A percentile compares a stretch with the other conserved stretches of the same genome.
Conservation (phyloP, 768 basidiomycete genomes). For the Fomitopsis pulvina region DNA sequence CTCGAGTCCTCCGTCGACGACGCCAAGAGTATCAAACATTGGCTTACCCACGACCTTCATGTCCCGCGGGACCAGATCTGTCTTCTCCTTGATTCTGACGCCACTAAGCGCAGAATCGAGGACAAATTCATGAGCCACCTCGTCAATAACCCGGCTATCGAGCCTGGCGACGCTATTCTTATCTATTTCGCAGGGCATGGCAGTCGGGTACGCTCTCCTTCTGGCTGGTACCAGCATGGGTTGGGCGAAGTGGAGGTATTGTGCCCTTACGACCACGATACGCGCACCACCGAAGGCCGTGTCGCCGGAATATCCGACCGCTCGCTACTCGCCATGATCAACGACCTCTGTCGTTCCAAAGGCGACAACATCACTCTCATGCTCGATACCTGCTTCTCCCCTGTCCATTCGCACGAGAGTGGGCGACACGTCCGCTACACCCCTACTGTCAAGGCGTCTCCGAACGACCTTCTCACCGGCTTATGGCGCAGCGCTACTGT, state of each 20-base stretch:
- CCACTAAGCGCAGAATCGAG: constrained; percentile 57
- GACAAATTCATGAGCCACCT: constrained; percentile 55
- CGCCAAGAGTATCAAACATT: constrained; percentile 49
- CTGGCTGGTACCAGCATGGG: constrained; percentile 48
- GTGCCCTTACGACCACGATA: constrained; percentile 63
- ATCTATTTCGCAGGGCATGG: constrained; percentile 76
- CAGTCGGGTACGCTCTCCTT: constrained; percentile 48
- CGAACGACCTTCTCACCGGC: constrained; percentile 48
- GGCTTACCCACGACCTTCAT: constrained; percentile 48
- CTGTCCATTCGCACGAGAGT: constrained; percentile 30
- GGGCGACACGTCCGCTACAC: constrained; percentile 53
- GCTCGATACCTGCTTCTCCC: constrained; percentile 58
- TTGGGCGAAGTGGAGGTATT: constrained; percentile 46
- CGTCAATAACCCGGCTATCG: constrained; percentile 53
- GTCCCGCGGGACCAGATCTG: constrained; percentile 55
- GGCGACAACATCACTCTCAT: constrained; percentile 68
- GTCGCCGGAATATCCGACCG: constrained; percentile 63
- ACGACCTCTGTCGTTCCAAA: constrained; percentile 46
- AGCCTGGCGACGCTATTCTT: constrained; percentile 56
- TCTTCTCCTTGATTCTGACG: constrained; percentile 49
- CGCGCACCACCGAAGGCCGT: constrained; percentile 37
- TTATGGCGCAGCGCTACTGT: constrained; percentile 50
- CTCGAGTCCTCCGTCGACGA: constrained; percentile 61
- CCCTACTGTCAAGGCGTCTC: constrained; percentile 44
- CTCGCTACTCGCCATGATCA: constrained; percentile 55